Percentiles rank a stretch among this genome's conserved stretches.
Conservation (phyloP, 202 grass and related monocot genomes). For the Bolboschoenoplectus hybrid region DNA sequence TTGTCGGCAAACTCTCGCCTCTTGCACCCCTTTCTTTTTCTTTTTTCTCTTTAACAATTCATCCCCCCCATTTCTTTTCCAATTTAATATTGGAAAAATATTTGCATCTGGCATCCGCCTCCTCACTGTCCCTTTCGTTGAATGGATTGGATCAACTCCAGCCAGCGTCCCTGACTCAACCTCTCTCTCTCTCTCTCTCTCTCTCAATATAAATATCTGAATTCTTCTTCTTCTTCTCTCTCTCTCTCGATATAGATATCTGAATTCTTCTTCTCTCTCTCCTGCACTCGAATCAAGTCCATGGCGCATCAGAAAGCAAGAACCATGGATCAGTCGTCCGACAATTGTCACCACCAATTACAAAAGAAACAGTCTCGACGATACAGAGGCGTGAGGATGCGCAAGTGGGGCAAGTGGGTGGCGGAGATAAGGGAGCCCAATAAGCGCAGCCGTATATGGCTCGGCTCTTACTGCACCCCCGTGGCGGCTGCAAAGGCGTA, state of each 20-base stretch:
- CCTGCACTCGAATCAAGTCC: too few species aligned
- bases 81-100: background rate
- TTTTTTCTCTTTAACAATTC: background rate
- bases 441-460: constrained; percentile 95
- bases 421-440: constrained; percentile 97
- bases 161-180: constrained; percentile 15
- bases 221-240: background rate
- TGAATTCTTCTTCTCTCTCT: too few species aligned
- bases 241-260: too few species aligned
- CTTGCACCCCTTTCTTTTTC: background rate
- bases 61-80: background rate
- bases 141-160: constrained; percentile 32
- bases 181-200: constrained; percentile 17
- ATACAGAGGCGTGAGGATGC: constrained; percentile 85
- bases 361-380: constrained; percentile 29
- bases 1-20: constrained; percentile 33
- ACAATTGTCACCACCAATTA: background rate
- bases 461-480: constrained; percentile 46
- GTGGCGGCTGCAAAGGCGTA: constrained; percentile 34
- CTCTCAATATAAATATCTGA: constrained; percentile 32
- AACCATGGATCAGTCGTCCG: background rate
- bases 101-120: too few species aligned
- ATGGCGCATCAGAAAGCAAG: too few species aligned
- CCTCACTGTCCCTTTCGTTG: constrained; percentile 28
- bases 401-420: constrained; percentile 99